Evolutionary conservation across 257 asterid genomes (phyloP).

Genomic region (Capsicum pubescens): DNA sequence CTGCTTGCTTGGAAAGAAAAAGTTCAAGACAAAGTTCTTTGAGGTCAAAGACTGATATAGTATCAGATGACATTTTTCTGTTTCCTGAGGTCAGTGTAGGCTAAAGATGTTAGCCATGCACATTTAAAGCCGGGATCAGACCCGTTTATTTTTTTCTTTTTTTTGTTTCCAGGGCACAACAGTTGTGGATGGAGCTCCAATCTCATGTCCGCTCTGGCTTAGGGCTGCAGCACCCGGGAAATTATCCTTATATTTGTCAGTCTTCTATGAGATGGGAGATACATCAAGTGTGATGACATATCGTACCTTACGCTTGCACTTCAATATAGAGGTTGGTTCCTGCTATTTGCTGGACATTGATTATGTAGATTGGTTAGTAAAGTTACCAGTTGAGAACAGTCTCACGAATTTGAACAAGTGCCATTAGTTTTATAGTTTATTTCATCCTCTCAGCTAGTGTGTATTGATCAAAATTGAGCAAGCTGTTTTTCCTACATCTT

Average conservation of each 20-base stretch:
- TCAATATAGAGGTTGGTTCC: constrained; percentile 70
- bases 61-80: constrained; percentile 46
- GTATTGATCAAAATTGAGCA: background rate
- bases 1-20: constrained; percentile 65
- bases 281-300: constrained; percentile 63
- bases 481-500: constrained; percentile 4
- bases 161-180: constrained; percentile 55
- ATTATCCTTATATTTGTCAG: constrained; percentile 59
- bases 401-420: background rate
- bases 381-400: background rate
- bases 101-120: constrained; percentile 31
- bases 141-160: constrained; percentile 27
- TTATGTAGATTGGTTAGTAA: constrained; percentile 3
- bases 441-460: background rate
- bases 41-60: constrained; percentile 42
- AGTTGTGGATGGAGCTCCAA: constrained; percentile 59
- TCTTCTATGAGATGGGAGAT: constrained; percentile 88
- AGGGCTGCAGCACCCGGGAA: constrained; percentile 94
- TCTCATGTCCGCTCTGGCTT: constrained; percentile 92
- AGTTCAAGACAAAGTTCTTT: constrained; percentile 44
- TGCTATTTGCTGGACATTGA: constrained; percentile 27
- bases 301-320: constrained; percentile 87
- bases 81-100: constrained; percentile 77
- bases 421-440: background rate
- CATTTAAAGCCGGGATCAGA: constrained; percentile 30